phyloP scores from a whole-genome alignment of 768 basidiomycete species.

The Asterophora lycoperdoides region DNA sequence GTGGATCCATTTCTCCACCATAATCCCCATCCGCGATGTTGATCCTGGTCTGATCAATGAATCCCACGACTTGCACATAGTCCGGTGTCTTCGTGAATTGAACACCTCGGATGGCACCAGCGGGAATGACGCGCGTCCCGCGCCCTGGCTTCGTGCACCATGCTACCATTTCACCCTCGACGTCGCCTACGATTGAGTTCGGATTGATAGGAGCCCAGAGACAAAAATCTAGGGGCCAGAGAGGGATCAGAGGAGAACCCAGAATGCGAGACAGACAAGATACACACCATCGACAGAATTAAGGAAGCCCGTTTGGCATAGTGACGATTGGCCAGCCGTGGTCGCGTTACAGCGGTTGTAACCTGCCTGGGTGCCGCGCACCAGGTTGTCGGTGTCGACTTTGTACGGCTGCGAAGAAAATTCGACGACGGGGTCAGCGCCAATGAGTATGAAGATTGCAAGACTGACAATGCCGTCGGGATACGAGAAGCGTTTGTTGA shows the following conservation, averaged over 20 bases:
- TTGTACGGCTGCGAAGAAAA: constrained; percentile 43
- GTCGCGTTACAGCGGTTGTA: constrained; percentile 59
- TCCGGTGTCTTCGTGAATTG: constrained; percentile 51
- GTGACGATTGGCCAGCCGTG: constrained; percentile 49
- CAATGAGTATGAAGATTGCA: neutral
- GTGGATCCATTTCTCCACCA: constrained; percentile 51
- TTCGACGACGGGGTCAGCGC: neutral
- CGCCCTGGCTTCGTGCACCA: constrained; percentile 36
- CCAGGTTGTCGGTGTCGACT: constrained; percentile 36
- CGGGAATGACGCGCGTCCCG: constrained; percentile 44
- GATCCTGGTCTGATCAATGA: constrained; percentile 54
- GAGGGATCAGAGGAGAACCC: neutral
- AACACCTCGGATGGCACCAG: constrained; percentile 25
- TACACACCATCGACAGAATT: constrained; percentile 47
- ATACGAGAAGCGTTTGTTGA: constrained; percentile 14
- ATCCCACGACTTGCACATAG: constrained; percentile 58
- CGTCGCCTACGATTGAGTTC: constrained; percentile 4
- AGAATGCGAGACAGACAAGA: neutral
- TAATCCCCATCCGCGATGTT: constrained; percentile 50
- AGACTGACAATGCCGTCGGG: constrained; percentile 14
- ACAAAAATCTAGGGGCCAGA: constrained; percentile 9
- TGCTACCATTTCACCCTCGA: constrained; percentile 20
- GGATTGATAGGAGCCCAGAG: constrained; percentile 11
- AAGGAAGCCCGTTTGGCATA: constrained; percentile 53
- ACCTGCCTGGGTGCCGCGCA: constrained; percentile 54